phyloP scores from a whole-genome alignment of 148 eudicot genomes.

The Cornus suecica region DNA sequence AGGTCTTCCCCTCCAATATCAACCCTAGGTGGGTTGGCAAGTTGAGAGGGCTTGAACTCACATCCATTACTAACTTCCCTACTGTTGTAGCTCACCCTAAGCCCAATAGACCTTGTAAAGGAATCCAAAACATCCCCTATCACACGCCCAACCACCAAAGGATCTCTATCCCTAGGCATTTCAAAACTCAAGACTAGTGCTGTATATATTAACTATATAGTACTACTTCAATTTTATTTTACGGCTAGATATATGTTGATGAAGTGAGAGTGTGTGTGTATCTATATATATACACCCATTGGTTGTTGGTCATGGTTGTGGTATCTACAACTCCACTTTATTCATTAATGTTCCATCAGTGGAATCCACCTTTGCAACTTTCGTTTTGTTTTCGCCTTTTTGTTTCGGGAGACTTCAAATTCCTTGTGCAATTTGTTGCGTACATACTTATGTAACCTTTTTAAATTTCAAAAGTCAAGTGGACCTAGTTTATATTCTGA shows the following conservation, averaged over 20 bases:
- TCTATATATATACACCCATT: background rate
- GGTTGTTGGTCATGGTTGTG: background rate
- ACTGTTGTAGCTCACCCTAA: conserved; percentile 38
- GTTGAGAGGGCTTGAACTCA: conserved; percentile 73
- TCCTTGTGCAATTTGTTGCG: background rate
- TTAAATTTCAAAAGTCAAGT: background rate
- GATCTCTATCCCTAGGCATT: conserved; percentile 62
- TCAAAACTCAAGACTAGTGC: background rate
- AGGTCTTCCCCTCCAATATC: conserved; percentile 77
- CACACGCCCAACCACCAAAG: conserved; percentile 68
- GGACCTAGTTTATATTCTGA: background rate
- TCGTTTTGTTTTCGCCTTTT: background rate
- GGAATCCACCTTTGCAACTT: background rate
- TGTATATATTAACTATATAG: background rate
- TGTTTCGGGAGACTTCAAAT: background rate
- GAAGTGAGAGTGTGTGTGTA: background rate
- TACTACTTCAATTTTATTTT: too few species aligned
- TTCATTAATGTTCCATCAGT: background rate
- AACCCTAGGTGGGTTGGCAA: conserved; percentile 70
- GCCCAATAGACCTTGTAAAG: conserved; percentile 39
- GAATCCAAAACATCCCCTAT: conserved; percentile 81
- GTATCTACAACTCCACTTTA: background rate
- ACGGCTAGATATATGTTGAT: background rate
- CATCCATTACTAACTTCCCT: conserved; percentile 62
- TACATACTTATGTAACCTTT: background rate